Percentiles rank a stretch among this genome's conserved stretches.
Conservation (phyloP, 306 rosid species). For the Trifolium subterraneum region DNA sequence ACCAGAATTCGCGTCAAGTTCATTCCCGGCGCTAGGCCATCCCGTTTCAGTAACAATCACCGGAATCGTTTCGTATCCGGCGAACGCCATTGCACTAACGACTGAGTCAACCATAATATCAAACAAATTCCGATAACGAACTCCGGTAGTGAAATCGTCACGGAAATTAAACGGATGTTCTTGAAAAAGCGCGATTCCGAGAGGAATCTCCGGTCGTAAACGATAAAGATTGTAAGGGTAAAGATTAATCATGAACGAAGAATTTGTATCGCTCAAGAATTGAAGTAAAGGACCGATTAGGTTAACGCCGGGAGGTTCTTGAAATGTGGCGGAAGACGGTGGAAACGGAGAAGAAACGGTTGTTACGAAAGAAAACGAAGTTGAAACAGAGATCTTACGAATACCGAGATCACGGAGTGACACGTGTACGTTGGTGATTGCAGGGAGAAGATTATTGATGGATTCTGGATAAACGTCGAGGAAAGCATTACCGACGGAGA, state of each 20-base stretch:
- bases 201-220: slow-evolving; percentile 62
- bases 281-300: slow-evolving; percentile 66
- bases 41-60: slow-evolving; percentile 82
- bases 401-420: slow-evolving; percentile 79
- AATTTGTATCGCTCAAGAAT: slow-evolving; percentile 75
- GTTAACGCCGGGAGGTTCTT: slow-evolving; percentile 40
- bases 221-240: slow-evolving; percentile 86
- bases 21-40: slow-evolving; percentile 72
- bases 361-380: slow-evolving; percentile 71
- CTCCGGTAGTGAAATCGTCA: slow-evolving; percentile 77
- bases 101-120: slow-evolving; percentile 85
- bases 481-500: slow-evolving; percentile 83
- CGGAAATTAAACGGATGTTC: slow-evolving; percentile 75
- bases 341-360: slow-evolving; percentile 66
- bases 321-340: slow-evolving; percentile 76
- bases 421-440: slow-evolving; percentile 65
- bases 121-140: slow-evolving; percentile 76
- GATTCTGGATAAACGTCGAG: slow-evolving; percentile 49
- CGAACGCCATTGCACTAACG: slow-evolving; percentile 63
- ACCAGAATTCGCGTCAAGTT: slow-evolving; percentile 65
- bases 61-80: slow-evolving; percentile 66
- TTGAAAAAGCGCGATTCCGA: slow-evolving; percentile 76
- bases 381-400: slow-evolving; percentile 69
- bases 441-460: slow-evolving; percentile 59
- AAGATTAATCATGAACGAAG: slow-evolving; percentile 79